Base-by-base conservation (phyloP, 768 basidiomycete genomes). In the Termitomyces sp. region DNA sequence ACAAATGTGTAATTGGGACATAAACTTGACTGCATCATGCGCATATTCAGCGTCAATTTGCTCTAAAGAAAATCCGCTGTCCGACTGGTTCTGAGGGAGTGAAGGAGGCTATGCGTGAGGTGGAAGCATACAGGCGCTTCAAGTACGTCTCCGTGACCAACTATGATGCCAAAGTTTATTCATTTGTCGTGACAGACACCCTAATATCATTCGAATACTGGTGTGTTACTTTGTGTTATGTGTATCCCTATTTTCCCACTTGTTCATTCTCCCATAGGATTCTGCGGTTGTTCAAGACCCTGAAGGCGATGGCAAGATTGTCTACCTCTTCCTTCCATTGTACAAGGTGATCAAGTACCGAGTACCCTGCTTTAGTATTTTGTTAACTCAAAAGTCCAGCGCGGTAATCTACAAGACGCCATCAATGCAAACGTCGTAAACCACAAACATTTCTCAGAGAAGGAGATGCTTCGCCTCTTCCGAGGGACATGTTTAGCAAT, bases 11-110 rank as follows among this genome's bases (percentile, higher is more conserved):
- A 53, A 36, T 49, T 39, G 18, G 16, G 31, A 18, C 18, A 18
- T 40, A 51, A 33, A 45, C 25, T 23, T 12, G 51, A 35, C 43
- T 31, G 38, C 46, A 15, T 50, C 40, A 45, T 41, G 33, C 29
- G 36, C n/a, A 23, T 53, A 63, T 65, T 1, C 70, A 94, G 83
- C 81, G 94, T 59, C 84, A 91, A 76, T 98, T 96, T 63, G 97
- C 97, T 0, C 76, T 99, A 58, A 99, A 99, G 78, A 98, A 97
- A 73, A 95, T 97, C 66, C 81, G 94, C 41, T 95, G 94, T 76
- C 93, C 92, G 1, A 88, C 88, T 39, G 93, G 93, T 7, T 76
- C 82, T 6, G 94, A 96, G 52, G 88, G 86, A 10, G 93, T 98
- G 53, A 88, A 88, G 64, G 91, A 93, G 66, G 91, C 86, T 4